Evolutionary conservation across 2,329 filamentous ascomycete species (phyloP), one percentile per base, ranked within the genome.

Genomic region (Coniochaeta sp.): DNA sequence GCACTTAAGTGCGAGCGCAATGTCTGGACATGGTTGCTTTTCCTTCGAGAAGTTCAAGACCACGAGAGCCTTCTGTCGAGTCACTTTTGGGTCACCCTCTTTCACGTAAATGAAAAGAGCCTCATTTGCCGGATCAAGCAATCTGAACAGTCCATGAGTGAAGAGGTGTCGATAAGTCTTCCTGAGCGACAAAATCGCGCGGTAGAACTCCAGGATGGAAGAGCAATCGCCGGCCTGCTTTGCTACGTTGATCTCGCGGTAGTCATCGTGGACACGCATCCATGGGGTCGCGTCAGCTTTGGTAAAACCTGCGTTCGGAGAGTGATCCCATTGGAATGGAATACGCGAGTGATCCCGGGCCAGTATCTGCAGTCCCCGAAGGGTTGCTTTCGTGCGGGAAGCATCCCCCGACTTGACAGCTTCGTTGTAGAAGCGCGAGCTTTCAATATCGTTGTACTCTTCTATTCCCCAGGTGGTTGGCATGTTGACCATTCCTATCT

Each of bases 251-350:
- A 84, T 74, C 42, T 74, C 71, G 1, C 66, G 66, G 64, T 82
- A 85, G 59, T 81, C 75, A 55, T 86, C 81, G 69, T 88, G 83
- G 4, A 83, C 78, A 8, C 81, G 77, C 81, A 88, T 89, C 86
- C 86, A 89, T 9, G 68, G 68, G n/a, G 58, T 63, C 58, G 75
- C 78, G 0, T 72, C 75, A 0, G 74, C 66, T 16, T 67, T 65
- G 0, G 84, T 81, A 70, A 91, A 90, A 0, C 88, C 88, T 0
- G 83, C 84, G 62, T 88, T 79, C 0, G 79, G 72, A 0, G 75
- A 74, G 1, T 72, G 76, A 58, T 81, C 79, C 88, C 88, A 91
- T 63, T 88, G 85, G 74, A 90, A 84, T 0, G 88, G 88, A 2
- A 84, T 80, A 22, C 88, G 78, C 8, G 85, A 79, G 67, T 90